Evolutionary conservation across 306 rosid species (phyloP).

Genomic region (Ochetophila trinervis): DNA sequence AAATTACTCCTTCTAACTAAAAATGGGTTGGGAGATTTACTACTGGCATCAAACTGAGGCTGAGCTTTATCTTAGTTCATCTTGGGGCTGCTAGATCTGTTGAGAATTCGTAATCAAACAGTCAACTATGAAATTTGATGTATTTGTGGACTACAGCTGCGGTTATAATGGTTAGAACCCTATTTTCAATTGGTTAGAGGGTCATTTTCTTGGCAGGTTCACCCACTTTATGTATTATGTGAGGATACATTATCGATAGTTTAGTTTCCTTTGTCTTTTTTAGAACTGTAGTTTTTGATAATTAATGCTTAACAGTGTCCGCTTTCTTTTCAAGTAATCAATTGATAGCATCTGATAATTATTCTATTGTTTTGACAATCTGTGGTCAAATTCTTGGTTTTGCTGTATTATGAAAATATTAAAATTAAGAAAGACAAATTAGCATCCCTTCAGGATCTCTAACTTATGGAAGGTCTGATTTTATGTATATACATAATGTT

Average conservation of each 20-base stretch:
- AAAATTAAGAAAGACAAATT: no score
- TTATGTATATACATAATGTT: no score
- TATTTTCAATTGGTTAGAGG: constrained; percentile 8
- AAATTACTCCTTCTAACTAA: neutral
- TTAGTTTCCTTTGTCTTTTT: neutral
- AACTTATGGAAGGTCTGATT: no score
- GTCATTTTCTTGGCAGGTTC: constrained; percentile 26
- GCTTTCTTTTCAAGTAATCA: neutral
- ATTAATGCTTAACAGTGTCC: neutral
- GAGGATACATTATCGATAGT: constrained; percentile 12
- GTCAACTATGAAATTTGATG: neutral
- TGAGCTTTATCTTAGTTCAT: neutral
- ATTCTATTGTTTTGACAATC: neutral
- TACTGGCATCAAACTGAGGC: neutral
- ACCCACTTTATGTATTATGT: constrained; percentile 13
- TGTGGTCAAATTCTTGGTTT: no score
- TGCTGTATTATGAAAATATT: no score
- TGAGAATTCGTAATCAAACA: neutral
- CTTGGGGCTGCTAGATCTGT: constrained; percentile 3
- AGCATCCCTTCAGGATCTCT: no score
- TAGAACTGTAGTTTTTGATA: constrained; percentile 1
- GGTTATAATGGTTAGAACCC: constrained; percentile 1
- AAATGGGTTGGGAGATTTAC: constrained; percentile 1
- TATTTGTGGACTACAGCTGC: constrained; percentile 14
- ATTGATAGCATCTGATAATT: neutral